Percentiles rank a stretch among this genome's conserved stretches.
phyloP scores from a whole-genome alignment of 768 basidiomycete species.

The Mrakia hoshinonis region DNA sequence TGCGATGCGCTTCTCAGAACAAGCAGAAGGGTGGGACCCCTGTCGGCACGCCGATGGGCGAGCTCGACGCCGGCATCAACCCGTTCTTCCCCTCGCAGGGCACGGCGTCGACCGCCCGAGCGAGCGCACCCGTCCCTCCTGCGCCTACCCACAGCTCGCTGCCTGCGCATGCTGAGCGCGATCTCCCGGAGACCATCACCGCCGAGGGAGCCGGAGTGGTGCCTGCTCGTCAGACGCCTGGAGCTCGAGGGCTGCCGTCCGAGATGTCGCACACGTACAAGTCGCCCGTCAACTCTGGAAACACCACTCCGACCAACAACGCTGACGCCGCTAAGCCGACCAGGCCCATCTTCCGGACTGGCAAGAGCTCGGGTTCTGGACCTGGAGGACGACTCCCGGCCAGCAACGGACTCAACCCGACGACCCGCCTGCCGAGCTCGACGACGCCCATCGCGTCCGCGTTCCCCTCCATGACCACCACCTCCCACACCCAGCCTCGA shows the following conservation, averaged over 20 bases:
- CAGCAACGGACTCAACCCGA: neutral
- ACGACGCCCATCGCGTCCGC: neutral
- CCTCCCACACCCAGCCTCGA: neutral
- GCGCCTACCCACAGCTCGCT: neutral
- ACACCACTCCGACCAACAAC: neutral
- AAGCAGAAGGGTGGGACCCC: neutral
- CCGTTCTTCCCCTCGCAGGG: slow-evolving; percentile 23
- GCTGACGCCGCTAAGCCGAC: neutral
- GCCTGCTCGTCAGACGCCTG: neutral
- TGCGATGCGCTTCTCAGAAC: neutral
- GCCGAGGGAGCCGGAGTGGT: slow-evolving; percentile 13
- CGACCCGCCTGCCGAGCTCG: neutral
- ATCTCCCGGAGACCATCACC: neutral
- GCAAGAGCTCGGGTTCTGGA: slow-evolving; percentile 11
- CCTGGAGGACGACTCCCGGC: slow-evolving; percentile 20
- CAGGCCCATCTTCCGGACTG: neutral
- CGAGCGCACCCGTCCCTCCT: neutral
- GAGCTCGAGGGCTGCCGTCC: slow-evolving; percentile 16
- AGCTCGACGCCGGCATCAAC: slow-evolving; percentile 17
- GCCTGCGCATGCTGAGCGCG: slow-evolving; percentile 1
- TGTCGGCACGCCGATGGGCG: neutral
- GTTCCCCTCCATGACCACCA: slow-evolving; percentile 2
- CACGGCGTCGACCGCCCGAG: neutral
- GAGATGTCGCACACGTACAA: slow-evolving; percentile 16
- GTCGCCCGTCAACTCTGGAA: neutral